Evolutionary conservation across 1,139 yeast genomes (phyloP), one percentile per base, ranked within the genome.

Genomic region (Torulaspora globosa): DNA sequence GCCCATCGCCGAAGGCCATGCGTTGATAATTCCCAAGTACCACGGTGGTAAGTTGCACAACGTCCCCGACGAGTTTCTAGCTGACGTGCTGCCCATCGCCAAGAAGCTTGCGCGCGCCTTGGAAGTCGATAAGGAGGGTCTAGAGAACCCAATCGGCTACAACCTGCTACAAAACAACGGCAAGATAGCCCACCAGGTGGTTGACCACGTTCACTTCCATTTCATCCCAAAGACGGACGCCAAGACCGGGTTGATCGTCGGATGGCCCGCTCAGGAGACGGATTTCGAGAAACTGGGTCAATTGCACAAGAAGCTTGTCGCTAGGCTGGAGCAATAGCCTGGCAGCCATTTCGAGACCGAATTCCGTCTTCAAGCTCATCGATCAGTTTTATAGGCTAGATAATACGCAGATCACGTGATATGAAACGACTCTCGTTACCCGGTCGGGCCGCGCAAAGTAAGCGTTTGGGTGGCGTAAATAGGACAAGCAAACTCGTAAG

Each of bases 181-280:
- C 32, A 70, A 85, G 59, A 82, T 89, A 62, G 97, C 97, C 18
- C 97, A 90, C 65, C 97, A 92, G 69, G 80, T 75, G 49, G 97
- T 92, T 50, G 95, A 85, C 60, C 98, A 92, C 66, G 97, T 90
- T 48, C 98, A 90, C 67, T 85, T 92, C 76, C 98, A 92, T 65
- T 78, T 92, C 68, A 92, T 92, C 61, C 98, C 98, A 36, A 90
- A 90, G 75, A 75, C 75, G 48, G 81, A 81, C 57, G 71, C 66
- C 2, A 74, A 74, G 32, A 72, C 89, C 14, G 97, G 97, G 0
- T 75, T 90, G 53, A 75, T 74, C 30, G 89, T 90, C 30, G 96
- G 92, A 27, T 90, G 97, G 97, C 97, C 97, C 4, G 81, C 87
- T n/a, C 78, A 80, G 55, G 76, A 74, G 46, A 83, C 92, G 19